Evolutionary conservation across 768 basidiomycete genomes (phyloP).

Genomic region (Collybiopsis luxurians): DNA sequence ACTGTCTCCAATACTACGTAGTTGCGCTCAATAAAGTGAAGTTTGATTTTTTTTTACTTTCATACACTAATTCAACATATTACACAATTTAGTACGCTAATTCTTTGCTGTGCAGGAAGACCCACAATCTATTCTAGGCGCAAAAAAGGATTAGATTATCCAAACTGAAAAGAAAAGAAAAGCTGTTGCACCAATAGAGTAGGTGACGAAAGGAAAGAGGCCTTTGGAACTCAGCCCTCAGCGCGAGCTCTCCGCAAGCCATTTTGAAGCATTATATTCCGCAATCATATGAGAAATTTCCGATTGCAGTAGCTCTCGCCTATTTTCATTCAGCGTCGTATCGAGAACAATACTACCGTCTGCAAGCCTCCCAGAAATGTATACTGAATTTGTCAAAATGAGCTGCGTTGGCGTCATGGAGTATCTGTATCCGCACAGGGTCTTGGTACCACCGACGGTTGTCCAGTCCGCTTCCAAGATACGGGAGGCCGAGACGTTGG

Average conservation of each 20-base stretch:
- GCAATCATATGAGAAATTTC: neutral
- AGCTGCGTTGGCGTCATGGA: constrained; percentile 32
- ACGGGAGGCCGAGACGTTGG: constrained; percentile 38
- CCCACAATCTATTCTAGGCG: no score
- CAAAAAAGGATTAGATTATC: no score
- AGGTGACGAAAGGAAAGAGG: no score
- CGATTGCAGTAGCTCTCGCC: neutral
- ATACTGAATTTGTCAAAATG: constrained; percentile 33
- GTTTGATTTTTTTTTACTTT: no score
- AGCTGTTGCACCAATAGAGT: no score
- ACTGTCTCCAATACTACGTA: no score
- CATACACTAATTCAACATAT: no score
- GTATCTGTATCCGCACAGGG: constrained; percentile 38
- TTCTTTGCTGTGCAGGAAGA: no score
- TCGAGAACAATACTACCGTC: neutral
- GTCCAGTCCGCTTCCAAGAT: constrained; percentile 40
- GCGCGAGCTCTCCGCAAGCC: neutral
- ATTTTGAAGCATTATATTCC: neutral
- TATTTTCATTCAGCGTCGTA: neutral
- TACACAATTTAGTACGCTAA: no score
- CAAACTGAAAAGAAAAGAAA: no score
- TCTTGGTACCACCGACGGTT: constrained; percentile 27
- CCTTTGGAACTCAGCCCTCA: no score
- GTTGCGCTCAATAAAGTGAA: no score
- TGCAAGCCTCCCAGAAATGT: constrained; percentile 19